Conservation (phyloP, 176 grass and related monocot genomes). For the Aegilops speltoides region DNA sequence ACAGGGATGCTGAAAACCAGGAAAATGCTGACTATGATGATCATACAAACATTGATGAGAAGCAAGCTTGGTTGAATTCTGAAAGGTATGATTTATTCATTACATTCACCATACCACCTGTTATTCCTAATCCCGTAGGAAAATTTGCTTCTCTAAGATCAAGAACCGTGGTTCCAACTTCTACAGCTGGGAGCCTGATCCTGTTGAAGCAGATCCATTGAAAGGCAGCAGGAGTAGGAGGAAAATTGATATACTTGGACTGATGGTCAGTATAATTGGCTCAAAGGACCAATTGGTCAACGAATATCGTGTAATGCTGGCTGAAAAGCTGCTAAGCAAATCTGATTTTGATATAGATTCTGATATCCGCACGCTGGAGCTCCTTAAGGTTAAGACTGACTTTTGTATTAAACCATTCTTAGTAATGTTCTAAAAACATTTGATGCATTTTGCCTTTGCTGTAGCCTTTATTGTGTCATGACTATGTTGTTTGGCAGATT, state of each 20-base stretch:
- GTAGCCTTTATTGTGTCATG: conserved; percentile 22
- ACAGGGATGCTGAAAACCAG: conserved; percentile 89
- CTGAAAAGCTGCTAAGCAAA: conserved; percentile 94
- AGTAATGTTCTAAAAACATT: conserved; percentile 15
- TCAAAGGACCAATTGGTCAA: conserved; percentile 96
- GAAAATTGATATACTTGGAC: conserved; percentile 92
- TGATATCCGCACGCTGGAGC: conserved; percentile 93
- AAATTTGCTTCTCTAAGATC: not conserved
- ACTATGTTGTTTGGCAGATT: conserved; percentile 60
- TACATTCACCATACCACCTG: not conserved
- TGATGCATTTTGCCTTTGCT: conserved; percentile 10
- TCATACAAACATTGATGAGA: conserved; percentile 85
- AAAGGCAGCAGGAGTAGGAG: conserved; percentile 95
- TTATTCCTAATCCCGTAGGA: not conserved
- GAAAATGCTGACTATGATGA: conserved; percentile 76
- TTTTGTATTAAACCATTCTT: conserved; percentile 9
- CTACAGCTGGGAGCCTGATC: conserved; percentile 93
- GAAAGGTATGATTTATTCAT: conserved; percentile 62
- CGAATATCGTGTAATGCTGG: conserved; percentile 96
- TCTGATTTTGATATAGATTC: conserved; percentile 98
- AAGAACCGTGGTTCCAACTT: conserved; percentile 12
- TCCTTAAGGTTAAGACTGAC: conserved; percentile 80
- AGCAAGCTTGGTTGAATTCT: conserved; percentile 94
- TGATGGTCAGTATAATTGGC: conserved; percentile 96
- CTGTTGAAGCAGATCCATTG: conserved; percentile 80